A percentile compares a stretch with the other conserved stretches of the same genome.
These are phyloP conservation scores for Podospora australis DNA, from an alignment of 495 filamentous ascomycete genomes.

Conservation along the genomic window DNA sequence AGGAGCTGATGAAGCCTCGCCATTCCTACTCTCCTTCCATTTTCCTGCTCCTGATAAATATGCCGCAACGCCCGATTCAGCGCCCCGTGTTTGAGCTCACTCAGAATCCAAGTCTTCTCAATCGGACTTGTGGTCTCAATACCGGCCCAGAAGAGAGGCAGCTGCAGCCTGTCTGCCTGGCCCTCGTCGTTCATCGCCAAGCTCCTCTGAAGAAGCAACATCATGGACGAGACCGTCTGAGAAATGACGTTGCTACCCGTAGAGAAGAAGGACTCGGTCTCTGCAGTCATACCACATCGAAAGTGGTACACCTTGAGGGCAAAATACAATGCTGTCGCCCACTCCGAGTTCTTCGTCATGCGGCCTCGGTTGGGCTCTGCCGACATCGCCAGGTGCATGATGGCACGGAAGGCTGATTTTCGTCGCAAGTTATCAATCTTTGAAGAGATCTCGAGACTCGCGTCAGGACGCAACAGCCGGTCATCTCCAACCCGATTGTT, in stretches of 20 bases:
- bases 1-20: conserved; percentile 13
- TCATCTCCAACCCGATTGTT: conserved; percentile 11
- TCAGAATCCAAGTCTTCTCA: conserved; percentile 36
- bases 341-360: conserved; percentile 42
- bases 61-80: conserved; percentile 5
- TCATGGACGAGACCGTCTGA: conserved; percentile 20
- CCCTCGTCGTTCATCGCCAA: conserved; percentile 31
- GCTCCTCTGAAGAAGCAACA: conserved; percentile 37
- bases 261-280: background rate
- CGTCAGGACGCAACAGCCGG: conserved; percentile 1
- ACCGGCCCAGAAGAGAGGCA: conserved; percentile 41
- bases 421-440: conserved; percentile 13
- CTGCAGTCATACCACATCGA: conserved; percentile 21
- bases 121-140: conserved; percentile 32
- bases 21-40: conserved; percentile 11
- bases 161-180: conserved; percentile 35
- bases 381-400: conserved; percentile 32
- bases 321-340: conserved; percentile 42
- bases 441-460: conserved; percentile 7
- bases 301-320: conserved; percentile 39
- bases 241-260: conserved; percentile 25
- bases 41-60: conserved; percentile 6
- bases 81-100: conserved; percentile 31
- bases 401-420: conserved; percentile 20
- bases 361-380: conserved; percentile 30